Conservation (phyloP, 495 filamentous ascomycete species). For the Penicillium riverlandense region DNA sequence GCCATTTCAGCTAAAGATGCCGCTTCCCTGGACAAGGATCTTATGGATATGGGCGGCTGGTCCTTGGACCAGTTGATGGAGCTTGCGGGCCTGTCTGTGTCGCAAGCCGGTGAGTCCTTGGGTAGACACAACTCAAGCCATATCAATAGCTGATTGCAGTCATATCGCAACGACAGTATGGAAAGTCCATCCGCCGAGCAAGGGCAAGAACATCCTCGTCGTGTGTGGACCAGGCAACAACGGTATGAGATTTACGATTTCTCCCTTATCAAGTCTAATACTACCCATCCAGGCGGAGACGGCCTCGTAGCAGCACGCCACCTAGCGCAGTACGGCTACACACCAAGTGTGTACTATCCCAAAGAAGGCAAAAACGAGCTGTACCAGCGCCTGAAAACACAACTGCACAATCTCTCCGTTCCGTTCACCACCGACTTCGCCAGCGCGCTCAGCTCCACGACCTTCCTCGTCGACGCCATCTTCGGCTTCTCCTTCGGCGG, state of each 20-base stretch:
- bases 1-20: conserved; percentile 84
- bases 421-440: conserved; percentile 81
- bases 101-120: conserved; percentile 64
- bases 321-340: conserved; percentile 89
- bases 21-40: conserved; percentile 80
- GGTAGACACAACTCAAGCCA: not conserved
- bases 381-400: conserved; percentile 78
- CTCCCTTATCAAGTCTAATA: not conserved
- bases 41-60: conserved; percentile 89
- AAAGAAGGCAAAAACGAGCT: conserved; percentile 85
- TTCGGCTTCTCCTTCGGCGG: conserved; percentile 97
- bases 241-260: conserved; percentile 50
- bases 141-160: not conserved
- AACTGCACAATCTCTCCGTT: conserved; percentile 73
- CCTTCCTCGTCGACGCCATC: conserved; percentile 88
- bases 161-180: conserved; percentile 7
- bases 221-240: conserved; percentile 95
- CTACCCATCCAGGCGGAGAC: conserved; percentile 62
- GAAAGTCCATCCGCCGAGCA: conserved; percentile 62
- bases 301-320: conserved; percentile 93
- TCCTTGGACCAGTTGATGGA: conserved; percentile 98
- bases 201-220: conserved; percentile 70
- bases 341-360: conserved; percentile 85
- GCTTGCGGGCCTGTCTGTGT: conserved; percentile 85
- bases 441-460: conserved; percentile 52